Percentiles rank a stretch among this genome's conserved stretches.
These are phyloP conservation scores for Podospora anserina DNA, from an alignment of 495 filamentous ascomycete species.

Conservation along the genomic window DNA sequence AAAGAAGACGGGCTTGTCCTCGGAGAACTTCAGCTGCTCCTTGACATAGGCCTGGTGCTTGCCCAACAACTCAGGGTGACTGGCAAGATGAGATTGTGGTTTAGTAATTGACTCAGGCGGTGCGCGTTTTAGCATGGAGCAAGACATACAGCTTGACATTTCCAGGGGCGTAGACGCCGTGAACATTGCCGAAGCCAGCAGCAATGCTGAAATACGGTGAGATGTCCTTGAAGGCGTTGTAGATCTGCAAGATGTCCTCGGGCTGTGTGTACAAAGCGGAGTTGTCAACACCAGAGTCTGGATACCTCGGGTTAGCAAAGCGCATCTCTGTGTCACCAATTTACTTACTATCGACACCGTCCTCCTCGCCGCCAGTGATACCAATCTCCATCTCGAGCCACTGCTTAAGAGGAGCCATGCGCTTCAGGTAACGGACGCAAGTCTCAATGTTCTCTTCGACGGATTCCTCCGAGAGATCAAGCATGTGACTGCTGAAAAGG, in stretches of 20 bases:
- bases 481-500: slow-evolving; percentile 96
- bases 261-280: slow-evolving; percentile 96
- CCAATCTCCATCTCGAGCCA: slow-evolving; percentile 92
- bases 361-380: slow-evolving; percentile 76
- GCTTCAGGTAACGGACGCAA: slow-evolving; percentile 85
- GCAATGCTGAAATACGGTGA: slow-evolving; percentile 96
- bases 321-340: neutral
- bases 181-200: slow-evolving; percentile 92
- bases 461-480: slow-evolving; percentile 84
- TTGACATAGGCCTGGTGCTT: slow-evolving; percentile 93
- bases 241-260: slow-evolving; percentile 84
- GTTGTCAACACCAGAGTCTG: slow-evolving; percentile 67
- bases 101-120: too few relatives aligned
- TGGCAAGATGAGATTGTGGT: too few relatives aligned
- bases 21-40: slow-evolving; percentile 59
- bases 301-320: neutral
- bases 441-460: slow-evolving; percentile 88
- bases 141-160: slow-evolving; percentile 70
- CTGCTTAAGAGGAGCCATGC: slow-evolving; percentile 91
- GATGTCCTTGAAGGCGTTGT: slow-evolving; percentile 74
- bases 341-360: slow-evolving; percentile 50
- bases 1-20: slow-evolving; percentile 91
- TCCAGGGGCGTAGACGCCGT: slow-evolving; percentile 98
- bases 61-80: slow-evolving; percentile 81
- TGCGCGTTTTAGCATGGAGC: too few relatives aligned